Percentiles rank a stretch among this genome's conserved stretches.
These are phyloP conservation scores for Favolaschia claudopus DNA, from an alignment of 768 basidiomycete species.

Conservation along the genomic window DNA sequence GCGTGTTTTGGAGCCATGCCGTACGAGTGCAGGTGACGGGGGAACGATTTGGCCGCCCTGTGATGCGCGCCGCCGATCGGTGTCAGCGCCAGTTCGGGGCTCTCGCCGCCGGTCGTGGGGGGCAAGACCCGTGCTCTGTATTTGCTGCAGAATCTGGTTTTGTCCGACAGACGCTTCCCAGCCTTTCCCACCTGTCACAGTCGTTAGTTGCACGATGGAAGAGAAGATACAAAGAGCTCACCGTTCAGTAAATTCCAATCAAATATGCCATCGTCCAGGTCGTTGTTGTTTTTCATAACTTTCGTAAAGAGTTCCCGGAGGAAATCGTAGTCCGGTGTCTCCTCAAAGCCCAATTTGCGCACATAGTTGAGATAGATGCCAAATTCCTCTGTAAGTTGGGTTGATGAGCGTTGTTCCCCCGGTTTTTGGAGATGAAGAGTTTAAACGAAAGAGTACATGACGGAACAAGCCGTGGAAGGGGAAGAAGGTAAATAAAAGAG, in stretches of 20 bases:
- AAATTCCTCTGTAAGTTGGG: constrained; percentile 81
- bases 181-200: constrained; percentile 78
- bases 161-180: constrained; percentile 86
- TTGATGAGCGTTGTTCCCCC: neutral
- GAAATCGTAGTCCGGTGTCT: constrained; percentile 99
- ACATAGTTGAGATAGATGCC: constrained; percentile 99
- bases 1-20: constrained; percentile 77
- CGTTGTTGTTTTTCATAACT: constrained; percentile 89
- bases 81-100: constrained; percentile 61
- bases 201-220: neutral
- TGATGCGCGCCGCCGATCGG: constrained; percentile 70
- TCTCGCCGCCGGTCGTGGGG: constrained; percentile 69
- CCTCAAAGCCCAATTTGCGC: constrained; percentile 98
- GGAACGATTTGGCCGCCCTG: constrained; percentile 66
- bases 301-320: constrained; percentile 94
- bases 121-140: constrained; percentile 60
- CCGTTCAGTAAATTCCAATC: constrained; percentile 97
- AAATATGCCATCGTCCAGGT: constrained; percentile 91
- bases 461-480: neutral
- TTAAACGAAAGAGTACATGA: constrained; percentile 9
- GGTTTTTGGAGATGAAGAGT: constrained; percentile 8
- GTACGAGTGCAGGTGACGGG: constrained; percentile 81
- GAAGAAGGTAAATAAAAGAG: constrained; percentile 6
- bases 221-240: constrained; percentile 36
- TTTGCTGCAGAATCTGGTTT: constrained; percentile 69